Base-by-base conservation (phyloP, 306 rosid species). In the Lupinus albus region DNA sequence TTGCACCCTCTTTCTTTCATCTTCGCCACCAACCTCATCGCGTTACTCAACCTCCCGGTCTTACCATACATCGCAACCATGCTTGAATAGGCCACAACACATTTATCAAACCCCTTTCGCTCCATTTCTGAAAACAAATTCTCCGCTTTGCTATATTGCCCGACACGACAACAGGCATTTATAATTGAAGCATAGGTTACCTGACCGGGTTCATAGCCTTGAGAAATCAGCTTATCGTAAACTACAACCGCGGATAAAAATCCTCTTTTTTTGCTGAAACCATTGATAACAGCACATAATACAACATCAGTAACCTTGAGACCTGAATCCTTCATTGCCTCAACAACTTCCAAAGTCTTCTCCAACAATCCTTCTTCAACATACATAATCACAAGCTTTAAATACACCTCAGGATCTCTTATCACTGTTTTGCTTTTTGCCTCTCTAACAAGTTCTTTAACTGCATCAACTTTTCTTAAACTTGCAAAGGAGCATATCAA, bases 1-100 rank as follows among this genome's bases (percentile, higher is more conserved):
- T 78, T 41, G 47, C 93, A 89, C 57, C 91, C 93, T 78, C 76
- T 84, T 74, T 84, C 91, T 78, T 89, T 89, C 96, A 89, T 89
- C 83, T 83, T 83, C 0, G 91, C 96, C 13, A 89, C 18, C 15
- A 87, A 70, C 67, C 54, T 85, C 89, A 74, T 80, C 11, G 93
- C 93, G 4, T 70, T 63, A 20, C 81, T 78, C 10, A 80, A 44
- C 71, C 83, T 85, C 15, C 89, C 87, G 2, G 82, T 80, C 32
- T 72, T 87, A 1, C 96, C 93, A 66, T 89, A 87, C 91, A 87
- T 89, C 20, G 79, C 88, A 79, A 89, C 61, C 83, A 89, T 81
- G 81, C 82, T 87, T 11, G 93, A 79, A 76, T 89, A 89, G 2
- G 93, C 96, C 70, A 87, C 88, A 0, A 87, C 81, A 72, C 93